Conservation (phyloP, 2,329 filamentous ascomycete species). For the Cladosporium cucumerinum region DNA sequence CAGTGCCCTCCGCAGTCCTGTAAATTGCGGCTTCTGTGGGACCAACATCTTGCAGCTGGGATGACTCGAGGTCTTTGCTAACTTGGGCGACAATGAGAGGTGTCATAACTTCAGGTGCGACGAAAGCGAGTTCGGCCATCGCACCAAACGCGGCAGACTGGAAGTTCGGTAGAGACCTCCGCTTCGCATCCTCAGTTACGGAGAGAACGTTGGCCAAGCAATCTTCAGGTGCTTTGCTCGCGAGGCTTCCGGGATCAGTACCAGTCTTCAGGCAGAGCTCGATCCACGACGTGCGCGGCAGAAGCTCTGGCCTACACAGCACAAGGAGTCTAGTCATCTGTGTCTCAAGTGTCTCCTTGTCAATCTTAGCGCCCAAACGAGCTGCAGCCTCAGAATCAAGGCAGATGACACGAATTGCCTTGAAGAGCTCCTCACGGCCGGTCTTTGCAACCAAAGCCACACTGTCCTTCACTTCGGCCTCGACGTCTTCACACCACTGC, state of each 20-base stretch:
- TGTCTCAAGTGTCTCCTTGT: slow-evolving; percentile 53
- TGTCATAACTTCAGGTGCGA: slow-evolving; percentile 79
- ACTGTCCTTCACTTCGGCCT: slow-evolving; percentile 73
- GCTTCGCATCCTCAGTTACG: slow-evolving; percentile 39
- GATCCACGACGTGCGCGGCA: slow-evolving; percentile 83
- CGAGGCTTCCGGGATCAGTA: slow-evolving; percentile 78
- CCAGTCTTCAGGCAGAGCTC: slow-evolving; percentile 75
- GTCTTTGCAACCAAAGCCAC: slow-evolving; percentile 64
- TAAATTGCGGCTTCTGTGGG: slow-evolving; percentile 91
- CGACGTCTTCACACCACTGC: slow-evolving; percentile 69
- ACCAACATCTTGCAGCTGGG: slow-evolving; percentile 68
- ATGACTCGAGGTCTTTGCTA: slow-evolving; percentile 66
- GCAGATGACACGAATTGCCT: slow-evolving; percentile 61
- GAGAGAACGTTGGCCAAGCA: slow-evolving; percentile 66
- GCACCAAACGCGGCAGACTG: slow-evolving; percentile 72
- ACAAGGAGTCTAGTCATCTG: slow-evolving; percentile 77
- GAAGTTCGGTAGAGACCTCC: slow-evolving; percentile 50
- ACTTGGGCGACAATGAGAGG: slow-evolving; percentile 73
- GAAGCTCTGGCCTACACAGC: slow-evolving; percentile 71
- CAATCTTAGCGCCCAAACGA: slow-evolving; percentile 43
- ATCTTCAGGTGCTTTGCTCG: slow-evolving; percentile 58
- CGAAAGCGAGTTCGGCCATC: slow-evolving; percentile 87
- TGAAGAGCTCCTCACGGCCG: slow-evolving; percentile 61
- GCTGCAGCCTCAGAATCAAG: slow-evolving; percentile 52
- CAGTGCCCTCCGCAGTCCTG: slow-evolving; percentile 80